A percentile compares a stretch with the other conserved stretches of the same genome.
These are phyloP conservation scores for Mycena indigotica DNA, from an alignment of 768 basidiomycete species.

Conservation along the genomic window DNA sequence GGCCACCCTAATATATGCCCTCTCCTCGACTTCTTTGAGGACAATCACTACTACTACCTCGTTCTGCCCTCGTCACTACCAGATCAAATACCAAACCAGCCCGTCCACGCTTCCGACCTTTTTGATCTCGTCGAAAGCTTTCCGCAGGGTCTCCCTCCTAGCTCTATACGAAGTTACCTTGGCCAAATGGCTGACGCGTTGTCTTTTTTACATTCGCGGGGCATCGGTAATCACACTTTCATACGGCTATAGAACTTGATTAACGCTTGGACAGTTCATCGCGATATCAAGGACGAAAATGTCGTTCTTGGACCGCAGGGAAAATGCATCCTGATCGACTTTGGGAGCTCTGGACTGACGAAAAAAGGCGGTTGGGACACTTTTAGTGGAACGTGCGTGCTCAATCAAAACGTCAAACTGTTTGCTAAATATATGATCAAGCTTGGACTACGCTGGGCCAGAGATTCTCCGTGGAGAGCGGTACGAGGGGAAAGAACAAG, in stretches of 20 bases:
- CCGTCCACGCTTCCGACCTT: slow-evolving; percentile 73
- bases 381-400: slow-evolving; percentile 87
- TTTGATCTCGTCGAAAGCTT: slow-evolving; percentile 93
- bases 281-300: slow-evolving; percentile 98
- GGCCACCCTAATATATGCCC: slow-evolving; percentile 97
- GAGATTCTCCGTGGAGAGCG: slow-evolving; percentile 94
- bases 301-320: slow-evolving; percentile 81
- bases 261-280: slow-evolving; percentile 64
- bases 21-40: slow-evolving; percentile 95
- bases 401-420: neutral
- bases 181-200: slow-evolving; percentile 94
- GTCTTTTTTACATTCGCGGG: slow-evolving; percentile 84
- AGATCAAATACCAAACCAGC: slow-evolving; percentile 52
- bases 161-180: slow-evolving; percentile 77
- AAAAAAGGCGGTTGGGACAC: slow-evolving; percentile 88
- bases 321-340: slow-evolving; percentile 92
- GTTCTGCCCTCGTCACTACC: slow-evolving; percentile 80
- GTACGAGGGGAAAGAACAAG: slow-evolving; percentile 95
- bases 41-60: slow-evolving; percentile 93
- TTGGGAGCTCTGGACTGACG: slow-evolving; percentile 88
- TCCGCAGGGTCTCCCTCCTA: slow-evolving; percentile 80
- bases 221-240: slow-evolving; percentile 66
- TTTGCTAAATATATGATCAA: slow-evolving; percentile 30
- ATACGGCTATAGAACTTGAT: neutral
- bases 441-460: slow-evolving; percentile 92